phyloP scores from a whole-genome alignment of 805 yeast genomes.

The Kodamaea sagamina region DNA sequence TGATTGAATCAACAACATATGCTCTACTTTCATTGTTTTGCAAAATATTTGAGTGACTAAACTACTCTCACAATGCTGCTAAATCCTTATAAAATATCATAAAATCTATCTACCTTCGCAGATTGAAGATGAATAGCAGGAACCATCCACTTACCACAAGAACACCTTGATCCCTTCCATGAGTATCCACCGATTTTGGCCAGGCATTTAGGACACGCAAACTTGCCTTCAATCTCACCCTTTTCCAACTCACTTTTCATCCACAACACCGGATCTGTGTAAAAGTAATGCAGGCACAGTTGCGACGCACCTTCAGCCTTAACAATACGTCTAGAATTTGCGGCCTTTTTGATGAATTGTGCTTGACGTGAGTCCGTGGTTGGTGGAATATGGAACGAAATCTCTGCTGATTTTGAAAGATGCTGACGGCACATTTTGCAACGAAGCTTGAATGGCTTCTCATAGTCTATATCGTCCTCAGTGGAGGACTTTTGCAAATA shows the following conservation, averaged over 20 bases:
- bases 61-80: background rate
- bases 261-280: slow-evolving; percentile 84
- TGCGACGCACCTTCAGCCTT: slow-evolving; percentile 57
- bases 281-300: slow-evolving; percentile 78
- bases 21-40: too few species aligned
- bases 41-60: too few species aligned
- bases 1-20: too few species aligned
- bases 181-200: slow-evolving; percentile 87
- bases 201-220: slow-evolving; percentile 79
- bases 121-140: slow-evolving; percentile 85
- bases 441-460: slow-evolving; percentile 44
- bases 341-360: slow-evolving; percentile 63
- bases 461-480: slow-evolving; percentile 15
- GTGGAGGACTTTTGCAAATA: background rate
- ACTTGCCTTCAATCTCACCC: slow-evolving; percentile 83
- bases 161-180: slow-evolving; percentile 93
- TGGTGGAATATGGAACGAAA: slow-evolving; percentile 69
- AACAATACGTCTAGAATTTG: slow-evolving; percentile 59
- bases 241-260: slow-evolving; percentile 77
- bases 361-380: slow-evolving; percentile 64
- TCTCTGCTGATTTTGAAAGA: slow-evolving; percentile 63
- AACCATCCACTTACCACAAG: slow-evolving; percentile 94
- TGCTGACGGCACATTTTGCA: slow-evolving; percentile 81
- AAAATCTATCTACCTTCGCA: slow-evolving; percentile 68
- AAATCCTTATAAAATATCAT: slow-evolving; percentile 1